Evolutionary conservation across 2,329 filamentous ascomycete species (phyloP).

Genomic region (Harringtonia aguacate): DNA sequence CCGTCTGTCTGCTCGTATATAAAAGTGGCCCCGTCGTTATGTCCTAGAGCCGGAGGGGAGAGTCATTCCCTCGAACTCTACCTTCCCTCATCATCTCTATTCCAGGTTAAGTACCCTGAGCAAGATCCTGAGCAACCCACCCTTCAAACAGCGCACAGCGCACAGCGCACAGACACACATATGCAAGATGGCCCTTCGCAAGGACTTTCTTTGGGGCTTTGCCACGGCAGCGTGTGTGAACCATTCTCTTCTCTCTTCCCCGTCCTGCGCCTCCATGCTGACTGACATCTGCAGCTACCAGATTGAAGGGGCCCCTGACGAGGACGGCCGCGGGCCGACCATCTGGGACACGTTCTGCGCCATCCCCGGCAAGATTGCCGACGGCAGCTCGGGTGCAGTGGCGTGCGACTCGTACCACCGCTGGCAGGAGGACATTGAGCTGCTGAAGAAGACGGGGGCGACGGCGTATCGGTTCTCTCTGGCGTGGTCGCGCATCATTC

Average conservation of each 20-base stretch:
- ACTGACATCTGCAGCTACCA: constrained; percentile 54
- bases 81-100: too few species aligned
- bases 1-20: too few species aligned
- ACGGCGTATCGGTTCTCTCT: constrained; percentile 76
- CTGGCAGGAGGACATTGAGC: constrained; percentile 62
- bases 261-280: not conserved
- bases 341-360: constrained; percentile 90
- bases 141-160: not conserved
- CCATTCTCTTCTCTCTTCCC: too few species aligned
- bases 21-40: too few species aligned
- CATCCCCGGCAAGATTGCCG: constrained; percentile 72
- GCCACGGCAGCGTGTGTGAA: constrained; percentile 61
- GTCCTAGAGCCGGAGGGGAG: too few species aligned
- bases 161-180: not conserved
- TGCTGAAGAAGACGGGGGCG: constrained; percentile 64
- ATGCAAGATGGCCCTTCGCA: constrained; percentile 52
- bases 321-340: constrained; percentile 69
- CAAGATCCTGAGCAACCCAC: too few species aligned
- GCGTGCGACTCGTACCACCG: constrained; percentile 85
- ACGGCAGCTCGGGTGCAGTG: constrained; percentile 61
- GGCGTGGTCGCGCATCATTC: constrained; percentile 77
- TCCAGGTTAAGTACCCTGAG: too few species aligned
- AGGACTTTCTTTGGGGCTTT: constrained; percentile 70
- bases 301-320: constrained; percentile 65
- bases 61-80: too few species aligned